Evolutionary conservation across 208 protist species (phyloP), one percentile per base, ranked within the genome.

Genomic region (Trypanosoma avium): DNA sequence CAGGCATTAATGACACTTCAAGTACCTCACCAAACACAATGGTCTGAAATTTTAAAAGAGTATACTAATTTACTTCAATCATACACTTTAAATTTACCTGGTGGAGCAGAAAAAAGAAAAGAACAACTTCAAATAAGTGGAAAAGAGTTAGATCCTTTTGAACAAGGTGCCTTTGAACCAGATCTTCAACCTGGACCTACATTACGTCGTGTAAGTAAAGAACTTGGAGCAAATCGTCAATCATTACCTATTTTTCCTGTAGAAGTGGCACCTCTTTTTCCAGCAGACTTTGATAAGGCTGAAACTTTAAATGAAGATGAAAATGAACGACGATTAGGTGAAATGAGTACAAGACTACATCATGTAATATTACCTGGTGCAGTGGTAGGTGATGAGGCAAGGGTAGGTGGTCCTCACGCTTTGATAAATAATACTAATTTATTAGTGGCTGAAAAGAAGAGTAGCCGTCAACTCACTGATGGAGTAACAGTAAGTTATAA

Each of bases 261-360:
- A 15, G 83, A 89, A 59, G 83, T 93, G 56, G 35, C 84, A 40
- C 86, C 86, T 5, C 71, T 93, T 24, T 93, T 73, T 66, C 86
- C 86, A 5, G 77, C 70, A 36, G 79, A 68, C 13, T 87, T 83
- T 57, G 45, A 76, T 22, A 30, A 33, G 36, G 75, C 71, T 4
- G 79, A 67, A 15, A 58, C 59, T 38, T 74, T 56, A 19, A 67
- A 64, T 49, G 7, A n/a, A 13, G 61, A 45, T 3, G 54, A 53
- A 0, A 55, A 56, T 43, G 60, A 81, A 1, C 66, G 70, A 38
- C 70, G n/a, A n/a, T n/a, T 93, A 15, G 86, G 78, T 17, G 86
- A 93, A 72, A 46, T 76, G 24, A 76, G 46, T 12, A 69, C 62
- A 45, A 27, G 46, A 45, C 36, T 93, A 45, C 82, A 84, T 42